Conservation (phyloP, 176 grass and related monocot genomes). For the Eleusine indica region DNA sequence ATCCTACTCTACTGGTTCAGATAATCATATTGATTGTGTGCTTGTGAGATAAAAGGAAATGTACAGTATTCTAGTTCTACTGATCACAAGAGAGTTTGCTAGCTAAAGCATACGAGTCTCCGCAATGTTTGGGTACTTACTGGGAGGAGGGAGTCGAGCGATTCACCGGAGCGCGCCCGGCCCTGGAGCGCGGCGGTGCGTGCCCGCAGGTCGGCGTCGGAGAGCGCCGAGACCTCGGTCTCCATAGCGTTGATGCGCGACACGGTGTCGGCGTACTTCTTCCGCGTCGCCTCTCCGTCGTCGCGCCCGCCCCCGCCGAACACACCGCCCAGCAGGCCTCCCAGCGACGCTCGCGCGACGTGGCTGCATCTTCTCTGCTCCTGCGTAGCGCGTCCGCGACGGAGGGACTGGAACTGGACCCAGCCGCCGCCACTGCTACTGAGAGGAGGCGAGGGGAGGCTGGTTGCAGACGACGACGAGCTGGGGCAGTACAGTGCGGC, state of each 20-base stretch:
- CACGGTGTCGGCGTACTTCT: constrained; percentile 63
- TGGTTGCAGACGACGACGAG: constrained; percentile 2
- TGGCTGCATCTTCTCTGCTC: background rate
- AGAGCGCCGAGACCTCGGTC: constrained; percentile 65
- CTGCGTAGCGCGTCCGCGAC: background rate
- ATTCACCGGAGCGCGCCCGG: constrained; percentile 67
- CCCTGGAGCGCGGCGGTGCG: constrained; percentile 69
- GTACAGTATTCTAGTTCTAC: background rate
- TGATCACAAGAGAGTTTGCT: background rate
- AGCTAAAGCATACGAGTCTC: constrained; percentile 1
- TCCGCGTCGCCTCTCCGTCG: constrained; percentile 77
- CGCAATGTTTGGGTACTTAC: constrained; percentile 38
- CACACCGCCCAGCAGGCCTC: constrained; percentile 75
- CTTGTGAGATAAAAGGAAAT: background rate
- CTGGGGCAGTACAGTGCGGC: constrained; percentile 19
- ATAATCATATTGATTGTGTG: background rate
- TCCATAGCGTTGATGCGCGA: constrained; percentile 73
- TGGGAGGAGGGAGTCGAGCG: constrained; percentile 85
- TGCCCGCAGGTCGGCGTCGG: constrained; percentile 70
- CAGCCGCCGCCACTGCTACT: background rate
- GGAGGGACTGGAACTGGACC: background rate
- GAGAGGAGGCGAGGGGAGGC: constrained; percentile 12
- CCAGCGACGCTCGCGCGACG: constrained; percentile 45
- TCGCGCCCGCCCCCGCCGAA: constrained; percentile 79
- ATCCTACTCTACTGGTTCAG: background rate